A percentile compares a stretch with the other conserved stretches of the same genome.
phyloP scores from a whole-genome alignment of 192 early-diverging fungal genomes.

The Gonapodya prolifera region DNA sequence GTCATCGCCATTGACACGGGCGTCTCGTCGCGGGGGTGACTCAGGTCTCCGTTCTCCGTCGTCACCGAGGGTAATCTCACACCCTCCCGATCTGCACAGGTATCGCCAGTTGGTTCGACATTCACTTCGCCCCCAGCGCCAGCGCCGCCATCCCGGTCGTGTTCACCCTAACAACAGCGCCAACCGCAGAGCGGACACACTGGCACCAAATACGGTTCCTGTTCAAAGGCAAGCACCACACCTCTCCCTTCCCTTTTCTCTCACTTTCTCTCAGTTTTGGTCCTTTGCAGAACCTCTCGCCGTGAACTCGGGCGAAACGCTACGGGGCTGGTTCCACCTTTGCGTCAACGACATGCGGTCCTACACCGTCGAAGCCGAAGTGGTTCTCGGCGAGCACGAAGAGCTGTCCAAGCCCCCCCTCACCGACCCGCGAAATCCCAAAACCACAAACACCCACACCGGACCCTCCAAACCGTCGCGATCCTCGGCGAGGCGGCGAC shows the following conservation, averaged over 20 bases:
- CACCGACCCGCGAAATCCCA: slow-evolving; percentile 10
- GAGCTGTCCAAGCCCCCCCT: slow-evolving; percentile 33
- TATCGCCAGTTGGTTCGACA: slow-evolving; percentile 94
- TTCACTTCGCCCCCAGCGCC: slow-evolving; percentile 55
- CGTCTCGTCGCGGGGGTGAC: slow-evolving; percentile 30
- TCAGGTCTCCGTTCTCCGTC: slow-evolving; percentile 27
- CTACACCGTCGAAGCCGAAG: slow-evolving; percentile 71
- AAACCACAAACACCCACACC: slow-evolving; percentile 25
- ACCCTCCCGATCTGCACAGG: slow-evolving; percentile 86
- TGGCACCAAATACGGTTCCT: slow-evolving; percentile 56
- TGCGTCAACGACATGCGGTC: slow-evolving; percentile 81
- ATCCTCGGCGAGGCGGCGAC: slow-evolving; percentile 23
- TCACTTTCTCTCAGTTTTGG: slow-evolving; percentile 7
- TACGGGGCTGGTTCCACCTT: slow-evolving; percentile 77
- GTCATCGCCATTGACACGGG: not conserved
- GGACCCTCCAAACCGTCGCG: slow-evolving; percentile 6
- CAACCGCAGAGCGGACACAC: slow-evolving; percentile 71
- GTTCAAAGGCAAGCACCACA: slow-evolving; percentile 14
- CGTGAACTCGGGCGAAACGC: slow-evolving; percentile 75
- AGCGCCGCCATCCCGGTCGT: slow-evolving; percentile 39
- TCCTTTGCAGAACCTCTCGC: slow-evolving; percentile 80
- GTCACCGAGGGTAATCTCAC: slow-evolving; percentile 38
- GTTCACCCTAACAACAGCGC: slow-evolving; percentile 32
- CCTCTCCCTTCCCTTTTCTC: slow-evolving; percentile 56
- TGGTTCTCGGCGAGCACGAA: slow-evolving; percentile 37